Evolutionary conservation across 2,329 filamentous ascomycete species (phyloP).

Genomic region (Hypoxylon sp.): DNA sequence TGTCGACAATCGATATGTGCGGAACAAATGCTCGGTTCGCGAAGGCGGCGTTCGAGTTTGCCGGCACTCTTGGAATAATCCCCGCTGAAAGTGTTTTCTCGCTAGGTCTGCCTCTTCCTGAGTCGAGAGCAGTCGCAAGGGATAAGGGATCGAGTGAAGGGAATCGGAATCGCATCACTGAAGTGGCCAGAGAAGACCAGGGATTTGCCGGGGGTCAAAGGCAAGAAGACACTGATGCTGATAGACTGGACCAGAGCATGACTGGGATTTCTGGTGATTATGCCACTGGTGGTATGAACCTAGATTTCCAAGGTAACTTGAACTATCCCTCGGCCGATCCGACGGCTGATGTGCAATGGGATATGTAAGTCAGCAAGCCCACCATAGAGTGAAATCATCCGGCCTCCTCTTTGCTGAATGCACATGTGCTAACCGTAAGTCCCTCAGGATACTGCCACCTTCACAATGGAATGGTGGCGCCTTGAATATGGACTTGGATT

Average conservation of each 20-base stretch:
- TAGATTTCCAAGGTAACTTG: conserved; percentile 23
- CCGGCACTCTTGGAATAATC: conserved; percentile 43
- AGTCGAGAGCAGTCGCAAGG: conserved; percentile 1
- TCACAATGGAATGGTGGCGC: conserved; percentile 42
- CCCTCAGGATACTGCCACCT: conserved; percentile 40
- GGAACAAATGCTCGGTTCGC: conserved; percentile 49
- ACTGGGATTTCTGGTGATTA: conserved; percentile 26
- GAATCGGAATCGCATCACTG: not conserved
- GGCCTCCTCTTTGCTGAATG: not conserved
- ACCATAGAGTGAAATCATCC: not conserved
- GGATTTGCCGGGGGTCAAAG: not conserved
- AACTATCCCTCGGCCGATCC: conserved; percentile 4
- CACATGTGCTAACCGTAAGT: conserved; percentile 14
- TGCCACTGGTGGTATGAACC: conserved; percentile 11
- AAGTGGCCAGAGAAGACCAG: not conserved
- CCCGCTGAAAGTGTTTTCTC: conserved; percentile 27
- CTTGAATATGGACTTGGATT: conserved; percentile 45
- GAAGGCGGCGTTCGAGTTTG: conserved; percentile 46
- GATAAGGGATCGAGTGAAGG: conserved; percentile 8
- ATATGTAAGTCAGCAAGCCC: conserved; percentile 40
- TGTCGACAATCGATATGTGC: conserved; percentile 47
- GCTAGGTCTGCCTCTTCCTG: conserved; percentile 18
- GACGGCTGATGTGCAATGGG: conserved; percentile 41
- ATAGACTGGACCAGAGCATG: conserved; percentile 24
- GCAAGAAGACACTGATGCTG: conserved; percentile 5